Evolutionary conservation across 2,329 filamentous ascomycete genomes (phyloP).

Genomic region (Sporothrix mexicana): DNA sequence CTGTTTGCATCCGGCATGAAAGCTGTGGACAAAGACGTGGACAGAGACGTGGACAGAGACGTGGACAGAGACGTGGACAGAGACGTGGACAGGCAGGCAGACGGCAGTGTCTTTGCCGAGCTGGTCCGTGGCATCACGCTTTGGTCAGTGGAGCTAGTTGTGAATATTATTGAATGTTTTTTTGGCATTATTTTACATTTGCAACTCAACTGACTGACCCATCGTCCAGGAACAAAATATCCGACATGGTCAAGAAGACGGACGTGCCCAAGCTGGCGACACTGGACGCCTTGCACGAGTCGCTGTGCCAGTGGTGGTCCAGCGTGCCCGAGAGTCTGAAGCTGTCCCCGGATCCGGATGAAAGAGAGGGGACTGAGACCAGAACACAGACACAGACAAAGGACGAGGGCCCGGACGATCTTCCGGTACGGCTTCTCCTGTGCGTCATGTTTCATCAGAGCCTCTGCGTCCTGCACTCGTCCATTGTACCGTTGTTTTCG

Average conservation of each 20-base stretch:
- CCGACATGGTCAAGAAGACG: slow-evolving; percentile 14
- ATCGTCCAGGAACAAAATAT: slow-evolving; percentile 5
- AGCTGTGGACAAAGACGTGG: neutral
- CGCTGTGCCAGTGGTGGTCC: slow-evolving; percentile 9
- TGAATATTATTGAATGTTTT: no score
- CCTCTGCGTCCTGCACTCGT: slow-evolving; percentile 8
- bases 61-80: neutral
- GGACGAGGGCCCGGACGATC: no score
- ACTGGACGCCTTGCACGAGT: slow-evolving; percentile 7
- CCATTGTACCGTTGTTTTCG: slow-evolving; percentile 9
- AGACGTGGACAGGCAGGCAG: neutral
- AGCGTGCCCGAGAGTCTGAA: neutral
- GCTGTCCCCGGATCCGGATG: neutral
- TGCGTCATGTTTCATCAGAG: slow-evolving; percentile 7
- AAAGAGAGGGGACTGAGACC: neutral
- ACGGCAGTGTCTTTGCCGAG: slow-evolving; percentile 7
- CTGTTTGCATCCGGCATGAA: slow-evolving; percentile 15
- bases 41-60: neutral
- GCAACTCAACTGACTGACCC: neutral
- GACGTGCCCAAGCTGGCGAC: slow-evolving; percentile 2
- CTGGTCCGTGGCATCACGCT: neutral
- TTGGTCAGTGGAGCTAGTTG: neutral
- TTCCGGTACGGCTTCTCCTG: slow-evolving; percentile 9
- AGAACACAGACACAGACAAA: neutral
- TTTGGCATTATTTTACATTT: no score